phyloP scores from a whole-genome alignment of 768 basidiomycete species.

The Termitomyces sp. region DNA sequence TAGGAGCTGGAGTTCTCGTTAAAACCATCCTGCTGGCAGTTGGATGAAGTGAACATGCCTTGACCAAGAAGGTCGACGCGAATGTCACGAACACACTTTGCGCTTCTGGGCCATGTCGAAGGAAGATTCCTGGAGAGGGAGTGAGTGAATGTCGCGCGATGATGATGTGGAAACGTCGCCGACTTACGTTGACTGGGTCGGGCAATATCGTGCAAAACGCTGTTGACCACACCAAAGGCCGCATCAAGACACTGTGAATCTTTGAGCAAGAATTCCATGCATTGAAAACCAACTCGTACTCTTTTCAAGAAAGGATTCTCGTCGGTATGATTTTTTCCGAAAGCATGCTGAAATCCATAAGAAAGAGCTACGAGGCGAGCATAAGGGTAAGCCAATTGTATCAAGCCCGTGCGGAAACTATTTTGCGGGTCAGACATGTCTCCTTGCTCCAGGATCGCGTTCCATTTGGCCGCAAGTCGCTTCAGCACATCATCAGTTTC shows the following conservation, averaged over 20 bases:
- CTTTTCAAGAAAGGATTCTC: conserved; percentile 66
- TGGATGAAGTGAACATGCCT: conserved; percentile 41
- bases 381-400: conserved; percentile 65
- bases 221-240: conserved; percentile 61
- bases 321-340: conserved; percentile 56
- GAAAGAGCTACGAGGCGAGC: conserved; percentile 67
- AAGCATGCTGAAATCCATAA: conserved; percentile 75
- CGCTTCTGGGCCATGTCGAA: conserved; percentile 75
- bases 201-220: conserved; percentile 57
- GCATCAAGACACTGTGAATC: conserved; percentile 57
- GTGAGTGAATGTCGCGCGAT: not conserved
- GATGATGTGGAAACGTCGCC: not conserved
- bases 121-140: conserved; percentile 41
- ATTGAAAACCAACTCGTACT: conserved; percentile 37
- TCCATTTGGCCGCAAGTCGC: conserved; percentile 54
- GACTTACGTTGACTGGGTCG: conserved; percentile 52
- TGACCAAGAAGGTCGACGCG: conserved; percentile 79
- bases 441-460: conserved; percentile 43
- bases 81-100: conserved; percentile 80
- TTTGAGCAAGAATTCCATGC: not conserved
- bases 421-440: conserved; percentile 55
- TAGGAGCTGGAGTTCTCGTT: conserved; percentile 48
- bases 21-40: not conserved
- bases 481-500: conserved; percentile 71
- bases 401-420: conserved; percentile 57